These are phyloP conservation scores for Neurospora sp. DNA, from an alignment of 2,329 filamentous ascomycete species.

Conservation along the genomic window DNA sequence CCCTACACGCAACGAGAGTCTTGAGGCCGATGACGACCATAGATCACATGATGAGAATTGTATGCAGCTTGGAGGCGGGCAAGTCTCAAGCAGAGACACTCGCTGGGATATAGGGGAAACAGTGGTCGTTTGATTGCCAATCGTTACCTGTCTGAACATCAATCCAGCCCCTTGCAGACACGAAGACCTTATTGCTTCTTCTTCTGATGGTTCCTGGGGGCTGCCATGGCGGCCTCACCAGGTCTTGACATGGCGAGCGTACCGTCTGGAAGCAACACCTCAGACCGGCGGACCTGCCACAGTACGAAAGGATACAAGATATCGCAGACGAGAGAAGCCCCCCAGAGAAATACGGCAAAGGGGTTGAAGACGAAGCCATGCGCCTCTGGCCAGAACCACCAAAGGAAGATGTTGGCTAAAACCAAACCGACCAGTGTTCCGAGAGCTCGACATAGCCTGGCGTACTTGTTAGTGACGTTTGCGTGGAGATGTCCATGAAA, in stretches of 20 bases:
- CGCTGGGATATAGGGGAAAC: not conserved
- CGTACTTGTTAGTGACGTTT: not conserved
- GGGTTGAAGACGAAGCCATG: constrained; percentile 36
- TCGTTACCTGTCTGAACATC: not conserved
- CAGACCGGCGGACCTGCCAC: constrained; percentile 28
- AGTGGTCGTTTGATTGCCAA: not conserved
- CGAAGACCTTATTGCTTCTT: not conserved
- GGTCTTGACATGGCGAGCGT: not conserved
- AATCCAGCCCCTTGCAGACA: not conserved
- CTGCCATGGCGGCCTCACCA: not conserved
- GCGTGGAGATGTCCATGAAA: not conserved
- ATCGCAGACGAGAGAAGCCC: constrained; percentile 31
- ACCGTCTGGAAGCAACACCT: constrained; percentile 28
- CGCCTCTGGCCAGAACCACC: constrained; percentile 41
- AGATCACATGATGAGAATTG: not conserved
- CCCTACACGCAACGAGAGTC: not conserved
- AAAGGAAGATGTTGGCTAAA: constrained; percentile 29
- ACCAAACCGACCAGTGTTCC: constrained; percentile 33
- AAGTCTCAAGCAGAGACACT: not conserved
- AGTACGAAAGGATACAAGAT: constrained; percentile 35
- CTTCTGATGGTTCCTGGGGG: not conserved
- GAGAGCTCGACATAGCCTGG: constrained; percentile 32
- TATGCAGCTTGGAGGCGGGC: not conserved
- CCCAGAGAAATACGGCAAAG: constrained; percentile 31
- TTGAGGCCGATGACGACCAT: not conserved